Evolutionary conservation across 495 filamentous ascomycete species (phyloP), one percentile per base, ranked within the genome.

Genomic region (Thermothielavioides terrestris): DNA sequence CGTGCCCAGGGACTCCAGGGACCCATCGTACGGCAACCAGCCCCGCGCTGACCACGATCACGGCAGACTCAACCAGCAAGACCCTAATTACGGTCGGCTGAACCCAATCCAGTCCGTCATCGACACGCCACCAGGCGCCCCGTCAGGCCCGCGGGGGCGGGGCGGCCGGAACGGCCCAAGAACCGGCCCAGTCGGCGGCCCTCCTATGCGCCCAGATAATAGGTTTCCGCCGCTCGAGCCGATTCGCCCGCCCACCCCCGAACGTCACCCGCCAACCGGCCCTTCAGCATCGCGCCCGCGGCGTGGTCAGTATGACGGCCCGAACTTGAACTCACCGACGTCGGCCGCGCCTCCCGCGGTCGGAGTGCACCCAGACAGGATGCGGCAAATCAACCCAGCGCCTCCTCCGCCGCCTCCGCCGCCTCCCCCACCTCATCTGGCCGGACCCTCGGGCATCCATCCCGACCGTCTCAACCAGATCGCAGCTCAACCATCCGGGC

Each of bases 131-230:
- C 17, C 57, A 5, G 60, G 72, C 7, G 81, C 82, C 37, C 87
- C 88, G 1, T 83, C 80, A 21, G 89, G 86, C 1, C 89, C 88
- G 2, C 73, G 85, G 35, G 75, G 77, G 15, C 68, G 72, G 7
- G 54, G 54, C 53, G 71, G 74, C 11, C 66, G 73, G 36, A 69
- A 66, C 42, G 57, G 63, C 6, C 50, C 57, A 41, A 66, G 72
- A 26, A 30, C 54, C 21, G 54, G 53, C 14, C 55, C 66, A n/a
- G 36, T 46, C 18, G 68, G 62, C 32, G 61, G 58, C 8, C 63
- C 64, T 17, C 61, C 66, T 44, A 52, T 60, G 37, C 62, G 67
- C 27, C 57, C 58, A 2, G 69, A 76, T 36, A 55, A 54, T 39
- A 57, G 72, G 21, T 68, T 68, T 38, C 40, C 61, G 12, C 37